A percentile compares a stretch with the other conserved stretches of the same genome.
These are phyloP conservation scores for Neurospora cerealis DNA, from an alignment of 495 filamentous ascomycete genomes.

Conservation along the genomic window DNA sequence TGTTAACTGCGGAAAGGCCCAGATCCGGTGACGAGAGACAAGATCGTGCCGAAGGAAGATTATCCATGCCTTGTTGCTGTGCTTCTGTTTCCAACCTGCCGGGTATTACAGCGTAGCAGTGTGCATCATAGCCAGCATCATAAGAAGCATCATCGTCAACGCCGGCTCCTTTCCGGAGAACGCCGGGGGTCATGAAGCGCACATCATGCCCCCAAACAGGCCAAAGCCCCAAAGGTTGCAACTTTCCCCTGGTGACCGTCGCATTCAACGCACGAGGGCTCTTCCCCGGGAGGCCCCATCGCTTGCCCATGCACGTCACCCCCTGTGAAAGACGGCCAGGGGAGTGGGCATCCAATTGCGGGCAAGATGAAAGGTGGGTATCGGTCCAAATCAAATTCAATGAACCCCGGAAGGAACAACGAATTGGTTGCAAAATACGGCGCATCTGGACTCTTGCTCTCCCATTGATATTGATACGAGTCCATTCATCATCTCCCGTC, in stretches of 20 bases:
- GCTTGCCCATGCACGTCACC: background rate
- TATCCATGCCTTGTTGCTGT: background rate
- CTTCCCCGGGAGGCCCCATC: background rate
- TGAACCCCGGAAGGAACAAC: background rate
- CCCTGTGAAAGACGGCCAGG: background rate
- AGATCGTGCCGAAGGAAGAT: background rate
- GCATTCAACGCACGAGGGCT: background rate
- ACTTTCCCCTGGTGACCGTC: background rate
- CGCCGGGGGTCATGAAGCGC: background rate
- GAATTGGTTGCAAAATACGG: background rate
- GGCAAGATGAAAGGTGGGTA: background rate
- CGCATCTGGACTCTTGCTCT: background rate
- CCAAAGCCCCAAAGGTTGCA: background rate
- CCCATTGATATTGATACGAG: background rate
- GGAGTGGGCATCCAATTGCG: background rate
- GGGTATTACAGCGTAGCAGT: background rate
- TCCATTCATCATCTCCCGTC: background rate
- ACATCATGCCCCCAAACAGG: background rate
- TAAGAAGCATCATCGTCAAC: background rate
- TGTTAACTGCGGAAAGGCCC: background rate
- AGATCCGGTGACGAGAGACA: background rate
- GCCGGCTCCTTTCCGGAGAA: background rate
- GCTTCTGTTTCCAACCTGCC: background rate
- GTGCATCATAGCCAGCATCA: background rate
- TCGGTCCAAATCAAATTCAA: background rate